Evolutionary conservation across 805 yeast species (phyloP).

Genomic region (Ogataea sp.): DNA sequence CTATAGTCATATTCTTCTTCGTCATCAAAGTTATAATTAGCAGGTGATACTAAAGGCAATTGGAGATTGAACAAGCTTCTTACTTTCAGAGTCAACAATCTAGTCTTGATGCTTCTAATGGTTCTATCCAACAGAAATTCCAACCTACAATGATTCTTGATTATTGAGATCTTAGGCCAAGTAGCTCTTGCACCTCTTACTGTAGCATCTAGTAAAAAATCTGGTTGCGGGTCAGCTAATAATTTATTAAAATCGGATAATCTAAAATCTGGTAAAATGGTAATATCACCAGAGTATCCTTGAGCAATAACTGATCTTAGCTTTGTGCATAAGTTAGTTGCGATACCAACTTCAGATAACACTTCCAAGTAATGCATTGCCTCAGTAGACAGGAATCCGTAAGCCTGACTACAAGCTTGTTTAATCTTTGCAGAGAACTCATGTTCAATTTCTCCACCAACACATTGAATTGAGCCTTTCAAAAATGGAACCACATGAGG

Average conservation of each 20-base stretch:
- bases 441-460: slow-evolving; percentile 62
- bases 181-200: slow-evolving; percentile 85
- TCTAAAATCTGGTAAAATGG: slow-evolving; percentile 74
- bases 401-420: slow-evolving; percentile 41
- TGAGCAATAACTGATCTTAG: slow-evolving; percentile 73
- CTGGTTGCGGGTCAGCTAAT: slow-evolving; percentile 75
- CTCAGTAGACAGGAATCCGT: slow-evolving; percentile 59
- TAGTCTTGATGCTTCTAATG: slow-evolving; percentile 57
- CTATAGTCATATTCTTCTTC: too few species aligned
- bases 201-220: slow-evolving; percentile 59
- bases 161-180: slow-evolving; percentile 86
- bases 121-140: slow-evolving; percentile 83
- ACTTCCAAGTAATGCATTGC: slow-evolving; percentile 70
- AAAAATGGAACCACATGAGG: slow-evolving; percentile 92
- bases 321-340: slow-evolving; percentile 65
- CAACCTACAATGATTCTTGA: slow-evolving; percentile 81
- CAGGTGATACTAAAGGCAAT: background rate
- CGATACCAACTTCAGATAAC: slow-evolving; percentile 66
- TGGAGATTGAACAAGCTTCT: background rate
- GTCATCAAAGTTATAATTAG: background rate
- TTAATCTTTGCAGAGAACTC: slow-evolving; percentile 50
- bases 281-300: slow-evolving; percentile 87
- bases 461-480: slow-evolving; percentile 56
- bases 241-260: slow-evolving; percentile 52
- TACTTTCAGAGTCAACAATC: slow-evolving; percentile 33